Evolutionary conservation across 1,139 yeast genomes (phyloP), one percentile per base, ranked within the genome.

Genomic region (Candida tropicalis): DNA sequence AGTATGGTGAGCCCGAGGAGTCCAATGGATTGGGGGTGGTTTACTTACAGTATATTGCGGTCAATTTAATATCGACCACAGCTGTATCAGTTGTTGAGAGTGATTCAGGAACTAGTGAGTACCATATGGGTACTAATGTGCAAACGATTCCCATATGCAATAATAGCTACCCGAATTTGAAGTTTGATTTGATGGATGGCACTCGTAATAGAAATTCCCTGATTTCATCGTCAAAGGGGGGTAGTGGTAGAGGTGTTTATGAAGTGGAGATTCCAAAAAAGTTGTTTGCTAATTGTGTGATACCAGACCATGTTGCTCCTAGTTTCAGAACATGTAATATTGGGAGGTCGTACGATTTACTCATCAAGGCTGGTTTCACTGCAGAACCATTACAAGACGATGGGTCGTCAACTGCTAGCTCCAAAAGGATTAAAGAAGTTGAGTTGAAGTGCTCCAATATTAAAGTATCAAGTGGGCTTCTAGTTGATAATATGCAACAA

Each of bases 271-370:
- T 78, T 9, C 82, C 82, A 0, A 48, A 51, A n/a, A 57, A 63
- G 41, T 59, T 66, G 43, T 75, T 62, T 43, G 55, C 61, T 28
- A 70, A 71, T 46, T 73, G 77, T 26, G 56, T 68, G 1, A 54
- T 82, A 11, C 85, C 87, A 0, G 75, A 69, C 38, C 59, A 68
- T 43, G 60, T 80, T 7, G 62, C 81, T 1, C 87, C 87, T 2
- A 66, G 78, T 5, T 83, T 83, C 58, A 63, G 60, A 29, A 77
- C 83, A 3, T 82, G 88, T 57, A 82, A 81, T 56, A 72, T 82
- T 12, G 57, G 70, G 4, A 64, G 87, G 38, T 56, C 53, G n/a
- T 82, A 82, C 53, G 57, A 61, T 10, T 49, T 82, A 34, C 59
- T 60, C 15, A 62, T 82, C 2, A 58, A 59, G 3, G 81, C 70